Evolutionary conservation across 805 yeast genomes (phyloP).

Genomic region (Candida verbasci): DNA sequence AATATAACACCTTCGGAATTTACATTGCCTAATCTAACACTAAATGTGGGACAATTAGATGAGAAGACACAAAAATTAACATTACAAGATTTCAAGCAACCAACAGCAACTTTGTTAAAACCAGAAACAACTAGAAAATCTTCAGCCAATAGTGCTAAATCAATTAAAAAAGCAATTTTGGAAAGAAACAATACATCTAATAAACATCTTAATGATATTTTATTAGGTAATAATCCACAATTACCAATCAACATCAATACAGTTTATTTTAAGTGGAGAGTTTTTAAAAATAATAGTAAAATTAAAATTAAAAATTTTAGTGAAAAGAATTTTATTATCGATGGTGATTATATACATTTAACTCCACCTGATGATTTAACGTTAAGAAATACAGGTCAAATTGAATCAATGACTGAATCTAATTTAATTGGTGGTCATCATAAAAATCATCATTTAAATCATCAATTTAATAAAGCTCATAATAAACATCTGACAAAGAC

Average conservation of each 20-base stretch:
- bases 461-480: slow-evolving; percentile 28
- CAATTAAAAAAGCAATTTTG: slow-evolving; percentile 2
- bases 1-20: slow-evolving; percentile 28
- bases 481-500: slow-evolving; percentile 78
- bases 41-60: slow-evolving; percentile 17
- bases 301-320: slow-evolving; percentile 59
- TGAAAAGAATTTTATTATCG: slow-evolving; percentile 84
- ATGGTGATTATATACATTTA: slow-evolving; percentile 90
- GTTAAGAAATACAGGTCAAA: neutral
- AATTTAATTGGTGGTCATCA: slow-evolving; percentile 10
- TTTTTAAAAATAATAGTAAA: slow-evolving; percentile 85
- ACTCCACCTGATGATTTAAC: slow-evolving; percentile 78
- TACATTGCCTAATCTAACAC: slow-evolving; percentile 15
- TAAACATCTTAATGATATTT: slow-evolving; percentile 27
- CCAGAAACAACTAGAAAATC: slow-evolving; percentile 1
- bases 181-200: slow-evolving; percentile 7
- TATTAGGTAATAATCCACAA: slow-evolving; percentile 22
- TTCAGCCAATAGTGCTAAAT: slow-evolving; percentile 1
- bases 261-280: slow-evolving; percentile 78
- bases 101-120: neutral
- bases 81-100: neutral
- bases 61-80: slow-evolving; percentile 10
- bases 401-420: slow-evolving; percentile 2
- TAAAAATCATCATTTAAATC: slow-evolving; percentile 35
- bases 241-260: slow-evolving; percentile 39